Evolutionary conservation across 2,329 filamentous ascomycete species (phyloP).

Genomic region (Ophiostoma sp.): DNA sequence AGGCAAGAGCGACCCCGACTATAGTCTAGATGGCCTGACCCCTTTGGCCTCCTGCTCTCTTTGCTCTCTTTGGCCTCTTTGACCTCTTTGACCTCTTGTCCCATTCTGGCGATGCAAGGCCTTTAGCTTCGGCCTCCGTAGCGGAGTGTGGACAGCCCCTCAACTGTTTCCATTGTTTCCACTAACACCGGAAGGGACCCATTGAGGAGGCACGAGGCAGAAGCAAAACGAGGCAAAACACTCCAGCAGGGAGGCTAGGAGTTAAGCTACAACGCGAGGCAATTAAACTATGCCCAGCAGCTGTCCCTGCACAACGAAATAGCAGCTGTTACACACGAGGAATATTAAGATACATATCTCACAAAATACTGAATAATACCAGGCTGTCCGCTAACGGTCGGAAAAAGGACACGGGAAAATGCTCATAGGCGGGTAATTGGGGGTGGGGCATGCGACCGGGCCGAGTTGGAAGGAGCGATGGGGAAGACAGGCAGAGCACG

Average conservation of each 20-base stretch:
- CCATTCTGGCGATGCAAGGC: neutral
- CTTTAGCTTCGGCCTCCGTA: neutral
- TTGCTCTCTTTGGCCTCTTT: neutral
- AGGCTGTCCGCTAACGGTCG: slow-evolving; percentile 17
- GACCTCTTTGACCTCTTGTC: neutral
- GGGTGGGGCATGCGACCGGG: slow-evolving; percentile 24
- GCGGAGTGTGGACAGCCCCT: slow-evolving; percentile 12
- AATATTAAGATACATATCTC: neutral
- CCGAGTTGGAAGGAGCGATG: slow-evolving; percentile 11
- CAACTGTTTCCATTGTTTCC: slow-evolving; percentile 20
- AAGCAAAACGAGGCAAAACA: neutral
- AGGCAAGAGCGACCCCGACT: slow-evolving; percentile 22
- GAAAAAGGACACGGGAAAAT: slow-evolving; percentile 24
- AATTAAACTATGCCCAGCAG: too few relatives aligned
- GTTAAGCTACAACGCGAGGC: too few relatives aligned
- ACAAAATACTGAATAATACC: neutral
- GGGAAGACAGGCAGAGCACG: neutral
- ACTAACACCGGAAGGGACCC: slow-evolving; percentile 19
- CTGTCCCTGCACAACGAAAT: too few relatives aligned
- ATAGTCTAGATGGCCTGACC: neutral
- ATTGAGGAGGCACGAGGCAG: slow-evolving; percentile 13
- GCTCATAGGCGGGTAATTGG: slow-evolving; percentile 21
- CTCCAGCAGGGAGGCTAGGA: neutral
- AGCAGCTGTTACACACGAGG: too few relatives aligned
- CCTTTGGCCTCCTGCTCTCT: neutral